phyloP scores from a whole-genome alignment of 2,329 filamentous ascomycete species.

The Aspergillus brunneoviolaceus region DNA sequence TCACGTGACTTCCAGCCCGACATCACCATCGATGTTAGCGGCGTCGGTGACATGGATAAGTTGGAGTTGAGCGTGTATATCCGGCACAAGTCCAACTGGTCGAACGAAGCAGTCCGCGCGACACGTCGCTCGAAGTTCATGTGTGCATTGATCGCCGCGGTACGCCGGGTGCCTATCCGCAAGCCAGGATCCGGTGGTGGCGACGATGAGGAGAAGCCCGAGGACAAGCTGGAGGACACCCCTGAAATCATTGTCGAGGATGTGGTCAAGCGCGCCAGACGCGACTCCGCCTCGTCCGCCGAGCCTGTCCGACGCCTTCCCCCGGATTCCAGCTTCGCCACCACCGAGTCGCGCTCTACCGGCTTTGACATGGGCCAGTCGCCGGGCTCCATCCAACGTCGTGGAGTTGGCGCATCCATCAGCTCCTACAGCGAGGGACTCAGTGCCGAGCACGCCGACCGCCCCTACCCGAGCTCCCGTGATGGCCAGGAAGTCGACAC shows the following conservation, averaged over 20 bases:
- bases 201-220: slow-evolving; percentile 62
- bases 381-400: slow-evolving; percentile 30
- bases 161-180: slow-evolving; percentile 84
- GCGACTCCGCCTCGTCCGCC: slow-evolving; percentile 13
- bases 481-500: slow-evolving; percentile 27
- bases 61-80: slow-evolving; percentile 79
- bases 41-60: slow-evolving; percentile 84
- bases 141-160: slow-evolving; percentile 81
- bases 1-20: slow-evolving; percentile 87
- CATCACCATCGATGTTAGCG: slow-evolving; percentile 72
- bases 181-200: slow-evolving; percentile 66
- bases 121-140: slow-evolving; percentile 92
- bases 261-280: slow-evolving; percentile 7
- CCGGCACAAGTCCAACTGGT: slow-evolving; percentile 90
- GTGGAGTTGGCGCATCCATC: slow-evolving; percentile 24
- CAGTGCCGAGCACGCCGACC: slow-evolving; percentile 30
- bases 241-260: slow-evolving; percentile 4
- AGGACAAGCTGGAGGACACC: slow-evolving; percentile 31
- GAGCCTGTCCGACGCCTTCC: slow-evolving; percentile 9
- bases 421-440: slow-evolving; percentile 33
- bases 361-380: slow-evolving; percentile 31
- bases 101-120: slow-evolving; percentile 78
- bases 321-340: slow-evolving; percentile 10
- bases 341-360: slow-evolving; percentile 25
- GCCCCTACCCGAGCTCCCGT: slow-evolving; percentile 32